A percentile compares a stretch with the other conserved stretches of the same genome.
These are phyloP conservation scores for Sporopachydermia cereana DNA, from an alignment of 1,139 yeast genomes.

Conservation along the genomic window DNA sequence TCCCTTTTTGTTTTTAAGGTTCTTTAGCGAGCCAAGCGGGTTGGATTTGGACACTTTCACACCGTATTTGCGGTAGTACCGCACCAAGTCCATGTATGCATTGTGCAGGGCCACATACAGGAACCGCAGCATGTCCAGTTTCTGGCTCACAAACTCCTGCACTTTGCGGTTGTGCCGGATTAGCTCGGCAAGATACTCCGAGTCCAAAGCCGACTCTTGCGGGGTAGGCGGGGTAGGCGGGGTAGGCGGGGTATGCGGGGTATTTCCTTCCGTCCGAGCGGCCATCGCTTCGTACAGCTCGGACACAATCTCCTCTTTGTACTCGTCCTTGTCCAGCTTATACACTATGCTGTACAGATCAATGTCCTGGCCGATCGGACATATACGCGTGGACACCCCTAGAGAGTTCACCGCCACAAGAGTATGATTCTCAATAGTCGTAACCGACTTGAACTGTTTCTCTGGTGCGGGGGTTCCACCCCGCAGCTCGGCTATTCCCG, in stretches of 20 bases:
- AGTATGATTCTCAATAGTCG: conserved; percentile 1
- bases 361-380: conserved; percentile 1
- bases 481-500: not conserved
- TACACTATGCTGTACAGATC: not conserved
- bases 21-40: not conserved
- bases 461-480: not conserved
- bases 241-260: too few species aligned
- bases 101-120: conserved; percentile 1
- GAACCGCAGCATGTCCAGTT: not conserved
- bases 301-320: not conserved
- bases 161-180: not conserved
- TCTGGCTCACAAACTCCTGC: not conserved
- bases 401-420: not conserved
- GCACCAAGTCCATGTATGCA: not conserved
- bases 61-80: not conserved
- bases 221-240: too few species aligned
- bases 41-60: not conserved
- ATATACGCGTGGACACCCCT: not conserved
- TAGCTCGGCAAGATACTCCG: not conserved
- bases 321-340: not conserved
- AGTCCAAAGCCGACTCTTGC: not conserved
- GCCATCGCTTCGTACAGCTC: not conserved
- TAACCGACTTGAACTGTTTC: not conserved
- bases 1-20: not conserved
- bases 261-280: too few species aligned